Base-by-base conservation (phyloP, 805 yeast species). In the Clavispora fructus region DNA sequence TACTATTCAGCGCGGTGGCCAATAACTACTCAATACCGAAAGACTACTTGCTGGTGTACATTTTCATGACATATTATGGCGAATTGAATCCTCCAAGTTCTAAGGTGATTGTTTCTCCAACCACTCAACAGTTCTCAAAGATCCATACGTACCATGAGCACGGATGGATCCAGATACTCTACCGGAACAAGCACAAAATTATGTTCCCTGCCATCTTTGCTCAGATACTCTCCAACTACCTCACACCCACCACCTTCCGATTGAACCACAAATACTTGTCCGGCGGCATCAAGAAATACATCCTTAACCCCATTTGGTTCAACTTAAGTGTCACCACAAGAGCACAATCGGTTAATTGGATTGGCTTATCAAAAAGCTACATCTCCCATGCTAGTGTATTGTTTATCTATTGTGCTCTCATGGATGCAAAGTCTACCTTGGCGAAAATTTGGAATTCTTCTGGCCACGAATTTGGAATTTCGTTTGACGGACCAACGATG, bases 301-400 rank as follows among this genome's bases (percentile, higher is more conserved):
- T 68, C 6, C 57, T 70, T 46, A 66, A 68, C 44, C 75, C 76
- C 1, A 67, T 71, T 42, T 71, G 76, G 76, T 62, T 60, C 43
- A 67, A 69, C 48, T 70, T 60, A 48, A 53, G 63, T 27, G 52
- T 68, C 43, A 68, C 69, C 7, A 57, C 54, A 14, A 52, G 49
- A 9, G 42, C 54, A 17, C 61, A 58, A 29, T 35, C 56, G 14
- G 29, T 71, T 27, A 55, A 64, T 30, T 68, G 69, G 68, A 14
- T 50, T 7, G 66, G 69, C 3, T 48, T 69, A 27, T 26, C 57
- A 3, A 44, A 47, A 28, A 58, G 58, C 30, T 71, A 70, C 46
- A 35, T 55, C 9, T 37, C 48, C 6, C 71, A 64, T 46, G 64
- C 68, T 46, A 42, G 51, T 9, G 41, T 48, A 2, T 42, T 69